Evolutionary conservation across 2,329 filamentous ascomycete species (phyloP).

Genomic region (Leptographium flavum): DNA sequence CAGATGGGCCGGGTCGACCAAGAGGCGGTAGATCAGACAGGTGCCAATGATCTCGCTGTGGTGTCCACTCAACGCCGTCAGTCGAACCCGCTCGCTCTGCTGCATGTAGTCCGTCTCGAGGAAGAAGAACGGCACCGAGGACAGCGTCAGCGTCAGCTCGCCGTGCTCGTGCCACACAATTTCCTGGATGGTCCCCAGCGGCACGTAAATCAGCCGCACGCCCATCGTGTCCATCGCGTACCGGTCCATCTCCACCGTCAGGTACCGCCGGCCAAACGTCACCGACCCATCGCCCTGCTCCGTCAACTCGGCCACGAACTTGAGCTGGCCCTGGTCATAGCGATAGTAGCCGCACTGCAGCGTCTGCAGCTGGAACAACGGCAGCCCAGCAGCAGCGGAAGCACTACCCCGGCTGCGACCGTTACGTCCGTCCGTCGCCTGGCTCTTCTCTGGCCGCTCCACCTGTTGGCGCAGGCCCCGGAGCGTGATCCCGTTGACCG

Average conservation of each 20-base stretch:
- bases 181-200: constrained; percentile 32
- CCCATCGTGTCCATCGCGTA: background rate
- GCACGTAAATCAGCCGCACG: constrained; percentile 29
- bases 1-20: constrained; percentile 15
- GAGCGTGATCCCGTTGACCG: constrained; percentile 10
- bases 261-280: constrained; percentile 26
- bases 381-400: too few relatives aligned
- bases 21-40: constrained; percentile 30
- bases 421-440: background rate
- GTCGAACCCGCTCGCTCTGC: constrained; percentile 2
- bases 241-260: constrained; percentile 24
- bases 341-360: constrained; percentile 22
- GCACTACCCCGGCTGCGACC: background rate
- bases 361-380: constrained; percentile 4
- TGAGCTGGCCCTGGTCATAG: constrained; percentile 22
- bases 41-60: constrained; percentile 23
- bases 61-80: constrained; percentile 13
- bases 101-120: constrained; percentile 3
- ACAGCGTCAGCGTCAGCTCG: constrained; percentile 34
- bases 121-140: constrained; percentile 31
- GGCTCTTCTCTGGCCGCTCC: background rate
- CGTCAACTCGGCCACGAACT: constrained; percentile 28
- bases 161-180: constrained; percentile 22
- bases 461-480: constrained; percentile 6
- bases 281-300: constrained; percentile 20